Percentiles rank a stretch among this genome's conserved stretches.
These are phyloP conservation scores for Bondarzewia mesenterica DNA, from an alignment of 1,284 basidiomycete genomes.

Conservation along the genomic window DNA sequence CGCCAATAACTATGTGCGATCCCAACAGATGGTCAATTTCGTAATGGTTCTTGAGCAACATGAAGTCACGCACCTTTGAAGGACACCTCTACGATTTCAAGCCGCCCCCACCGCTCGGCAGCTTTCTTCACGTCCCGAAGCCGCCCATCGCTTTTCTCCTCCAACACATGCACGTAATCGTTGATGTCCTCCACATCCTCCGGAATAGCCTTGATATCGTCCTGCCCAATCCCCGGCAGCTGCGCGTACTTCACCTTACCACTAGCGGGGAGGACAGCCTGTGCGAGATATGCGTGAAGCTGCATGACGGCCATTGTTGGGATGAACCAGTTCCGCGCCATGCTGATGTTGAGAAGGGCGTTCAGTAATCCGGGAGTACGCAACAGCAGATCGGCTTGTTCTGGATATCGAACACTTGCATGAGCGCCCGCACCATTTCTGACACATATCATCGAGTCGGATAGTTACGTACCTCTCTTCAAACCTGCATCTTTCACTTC, in stretches of 20 bases:
- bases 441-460: not conserved
- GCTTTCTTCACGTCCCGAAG: constrained; percentile 61
- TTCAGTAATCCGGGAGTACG: constrained; percentile 71
- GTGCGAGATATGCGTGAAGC: constrained; percentile 78
- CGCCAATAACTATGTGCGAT: constrained; percentile 89
- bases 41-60: too few species aligned
- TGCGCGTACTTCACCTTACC: constrained; percentile 50
- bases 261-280: constrained; percentile 61
- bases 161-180: constrained; percentile 41
- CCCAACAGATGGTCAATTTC: too few species aligned
- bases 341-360: constrained; percentile 77
- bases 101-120: constrained; percentile 66
- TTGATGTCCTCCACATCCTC: constrained; percentile 33
- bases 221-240: constrained; percentile 62
- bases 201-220: constrained; percentile 35
- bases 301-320: constrained; percentile 77
- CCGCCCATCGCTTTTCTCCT: constrained; percentile 45
- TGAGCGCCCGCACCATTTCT: too few species aligned
- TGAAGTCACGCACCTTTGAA: constrained; percentile 76
- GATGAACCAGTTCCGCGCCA: constrained; percentile 88
- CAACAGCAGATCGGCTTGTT: constrained; percentile 62
- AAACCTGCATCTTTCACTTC: constrained; percentile 50
- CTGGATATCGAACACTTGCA: constrained; percentile 27
- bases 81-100: constrained; percentile 78
- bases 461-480: constrained; percentile 57